These are phyloP conservation scores for Podaxis pistillaris DNA, from an alignment of 768 basidiomycete genomes.

Conservation along the genomic window DNA sequence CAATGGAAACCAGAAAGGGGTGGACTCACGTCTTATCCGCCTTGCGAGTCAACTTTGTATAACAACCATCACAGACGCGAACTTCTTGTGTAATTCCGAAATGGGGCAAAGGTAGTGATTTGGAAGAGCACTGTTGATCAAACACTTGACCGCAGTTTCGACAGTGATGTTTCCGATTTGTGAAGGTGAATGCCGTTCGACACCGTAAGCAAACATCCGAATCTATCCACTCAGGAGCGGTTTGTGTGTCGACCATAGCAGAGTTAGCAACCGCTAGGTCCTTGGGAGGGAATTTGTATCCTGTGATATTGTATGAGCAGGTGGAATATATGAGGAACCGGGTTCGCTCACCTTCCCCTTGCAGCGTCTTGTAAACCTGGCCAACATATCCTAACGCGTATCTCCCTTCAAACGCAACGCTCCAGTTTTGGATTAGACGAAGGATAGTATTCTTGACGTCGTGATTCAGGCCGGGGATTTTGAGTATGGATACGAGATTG, in stretches of 20 bases:
- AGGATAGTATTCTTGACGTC: slow-evolving; percentile 83
- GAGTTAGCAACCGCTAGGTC: slow-evolving; percentile 67
- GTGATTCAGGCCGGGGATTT: slow-evolving; percentile 69
- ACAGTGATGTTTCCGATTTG: slow-evolving; percentile 98
- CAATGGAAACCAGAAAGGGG: background rate
- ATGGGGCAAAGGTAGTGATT: slow-evolving; percentile 81
- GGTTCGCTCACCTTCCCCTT: slow-evolving; percentile 64
- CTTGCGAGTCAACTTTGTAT: slow-evolving; percentile 71
- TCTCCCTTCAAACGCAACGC: slow-evolving; percentile 84
- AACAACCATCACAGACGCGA: slow-evolving; percentile 90
- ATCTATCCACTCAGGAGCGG: slow-evolving; percentile 96
- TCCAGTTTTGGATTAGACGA: slow-evolving; percentile 90
- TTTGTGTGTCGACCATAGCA: slow-evolving; percentile 88
- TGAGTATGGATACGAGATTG: slow-evolving; percentile 87
- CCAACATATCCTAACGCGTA: slow-evolving; percentile 68
- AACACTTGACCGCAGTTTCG: slow-evolving; percentile 97
- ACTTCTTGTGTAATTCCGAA: slow-evolving; percentile 93
- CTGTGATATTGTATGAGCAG: slow-evolving; percentile 32
- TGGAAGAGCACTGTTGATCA: slow-evolving; percentile 89
- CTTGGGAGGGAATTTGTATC: slow-evolving; percentile 83
- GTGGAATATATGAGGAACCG: slow-evolving; percentile 2
- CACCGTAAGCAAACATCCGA: slow-evolving; percentile 94
- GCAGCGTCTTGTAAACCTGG: slow-evolving; percentile 76
- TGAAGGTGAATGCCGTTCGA: slow-evolving; percentile 87
- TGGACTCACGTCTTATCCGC: slow-evolving; percentile 38